Percentiles rank a stretch among this genome's conserved stretches.
Evolutionary conservation across 306 rosid species (phyloP).

Genomic region (Rubus parviflorus): DNA sequence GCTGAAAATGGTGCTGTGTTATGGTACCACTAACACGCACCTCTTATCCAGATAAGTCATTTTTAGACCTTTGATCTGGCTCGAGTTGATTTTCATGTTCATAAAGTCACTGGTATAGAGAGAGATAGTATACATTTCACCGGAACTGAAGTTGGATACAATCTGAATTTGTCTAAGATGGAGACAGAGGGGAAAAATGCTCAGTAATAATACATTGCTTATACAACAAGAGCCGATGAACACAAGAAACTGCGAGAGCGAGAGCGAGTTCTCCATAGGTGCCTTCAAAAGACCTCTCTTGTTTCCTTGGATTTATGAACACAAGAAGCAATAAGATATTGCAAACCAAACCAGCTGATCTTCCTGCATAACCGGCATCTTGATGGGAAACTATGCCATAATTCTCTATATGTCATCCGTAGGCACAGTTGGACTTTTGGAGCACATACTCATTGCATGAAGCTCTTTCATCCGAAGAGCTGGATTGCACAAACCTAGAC

Average conservation of each 20-base stretch:
- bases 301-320: background rate
- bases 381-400: background rate
- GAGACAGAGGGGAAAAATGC: background rate
- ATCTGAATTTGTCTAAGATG: background rate
- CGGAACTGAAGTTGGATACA: background rate
- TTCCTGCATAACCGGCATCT: constrained; percentile 1
- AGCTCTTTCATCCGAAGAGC: constrained; percentile 33
- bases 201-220: background rate
- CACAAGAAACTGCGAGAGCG: background rate
- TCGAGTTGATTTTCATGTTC: too few relatives aligned
- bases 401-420: constrained; percentile 20
- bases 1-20: background rate
- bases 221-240: background rate
- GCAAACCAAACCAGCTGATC: background rate
- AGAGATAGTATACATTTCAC: background rate
- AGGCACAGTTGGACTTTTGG: constrained; percentile 42
- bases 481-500: constrained; percentile 42
- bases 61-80: background rate
- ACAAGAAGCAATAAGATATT: background rate
- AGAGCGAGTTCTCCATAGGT: background rate
- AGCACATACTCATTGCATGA: constrained; percentile 36
- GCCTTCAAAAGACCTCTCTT: background rate
- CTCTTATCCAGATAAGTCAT: background rate
- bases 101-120: too few relatives aligned
- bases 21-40: background rate